These are phyloP conservation scores for Kokia cookei DNA, from an alignment of 441 rosid genomes.

Conservation along the genomic window DNA sequence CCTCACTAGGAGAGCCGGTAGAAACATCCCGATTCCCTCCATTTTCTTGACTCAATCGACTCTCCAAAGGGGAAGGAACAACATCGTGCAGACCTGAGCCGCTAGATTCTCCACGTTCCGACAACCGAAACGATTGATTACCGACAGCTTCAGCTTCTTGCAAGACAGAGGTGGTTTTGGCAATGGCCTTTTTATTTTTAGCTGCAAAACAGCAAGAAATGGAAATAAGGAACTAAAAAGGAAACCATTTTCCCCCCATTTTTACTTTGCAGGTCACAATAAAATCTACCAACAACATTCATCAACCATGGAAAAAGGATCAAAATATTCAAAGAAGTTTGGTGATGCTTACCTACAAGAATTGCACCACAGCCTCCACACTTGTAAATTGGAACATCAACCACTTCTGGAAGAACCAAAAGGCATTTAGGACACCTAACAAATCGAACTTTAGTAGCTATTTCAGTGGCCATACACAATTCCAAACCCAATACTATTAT, in stretches of 20 bases:
- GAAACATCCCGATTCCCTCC: conserved; percentile 17
- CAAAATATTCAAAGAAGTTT: not conserved
- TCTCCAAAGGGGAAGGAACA: conserved; percentile 23
- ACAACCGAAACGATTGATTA: conserved; percentile 14
- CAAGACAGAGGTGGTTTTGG: conserved; percentile 21
- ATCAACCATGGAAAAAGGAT: not conserved
- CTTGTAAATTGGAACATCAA: conserved; percentile 51
- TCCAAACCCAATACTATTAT: no score
- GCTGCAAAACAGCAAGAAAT: conserved; percentile 36
- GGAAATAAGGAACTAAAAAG: not conserved
- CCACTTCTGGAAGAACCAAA: conserved; percentile 56
- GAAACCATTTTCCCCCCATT: not conserved
- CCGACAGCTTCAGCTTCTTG: conserved; percentile 24
- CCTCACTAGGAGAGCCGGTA: conserved; percentile 23
- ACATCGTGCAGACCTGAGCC: conserved; percentile 21
- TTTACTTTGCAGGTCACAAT: not conserved
- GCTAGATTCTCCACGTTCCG: conserved; percentile 29
- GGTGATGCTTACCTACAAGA: conserved; percentile 55
- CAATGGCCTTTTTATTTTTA: conserved; percentile 32
- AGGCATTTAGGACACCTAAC: conserved; percentile 84
- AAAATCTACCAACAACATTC: not conserved
- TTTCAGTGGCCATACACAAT: conserved; percentile 31
- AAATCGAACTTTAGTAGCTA: conserved; percentile 39
- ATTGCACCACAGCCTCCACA: conserved; percentile 69
- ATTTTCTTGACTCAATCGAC: conserved; percentile 15